A percentile compares a stretch with the other conserved stretches of the same genome.
phyloP scores from a whole-genome alignment of 129 eudicot species.

The Sambucus nigra region DNA sequence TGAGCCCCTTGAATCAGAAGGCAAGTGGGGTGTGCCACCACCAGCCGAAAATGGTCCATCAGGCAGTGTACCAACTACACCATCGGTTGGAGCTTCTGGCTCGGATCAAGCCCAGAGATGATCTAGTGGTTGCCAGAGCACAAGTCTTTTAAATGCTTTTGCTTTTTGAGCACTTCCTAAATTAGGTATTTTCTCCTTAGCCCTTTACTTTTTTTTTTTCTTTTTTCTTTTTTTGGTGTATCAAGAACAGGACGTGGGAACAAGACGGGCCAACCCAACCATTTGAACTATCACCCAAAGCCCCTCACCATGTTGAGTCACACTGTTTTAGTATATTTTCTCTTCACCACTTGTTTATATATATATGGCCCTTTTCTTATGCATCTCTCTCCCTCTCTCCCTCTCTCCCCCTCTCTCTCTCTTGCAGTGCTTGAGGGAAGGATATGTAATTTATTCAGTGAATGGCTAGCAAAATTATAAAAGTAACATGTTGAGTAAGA shows the following conservation, averaged over 20 bases:
- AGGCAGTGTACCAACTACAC: conserved; percentile 47
- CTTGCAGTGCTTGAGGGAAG: conserved; percentile 26
- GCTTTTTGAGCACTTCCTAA: conserved; percentile 23
- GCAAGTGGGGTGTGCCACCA: conserved; percentile 75
- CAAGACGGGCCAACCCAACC: too few relatives aligned
- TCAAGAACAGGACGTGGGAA: too few relatives aligned
- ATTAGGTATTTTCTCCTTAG: conserved; percentile 15
- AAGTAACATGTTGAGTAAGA: conserved; percentile 29
- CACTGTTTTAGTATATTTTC: too few relatives aligned
- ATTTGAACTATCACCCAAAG: too few relatives aligned
- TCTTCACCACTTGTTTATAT: background rate
- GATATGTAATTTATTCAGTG: conserved; percentile 25
- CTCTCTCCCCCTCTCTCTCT: background rate
- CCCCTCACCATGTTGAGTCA: too few relatives aligned
- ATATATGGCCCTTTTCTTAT: background rate
- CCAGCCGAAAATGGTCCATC: conserved; percentile 59
- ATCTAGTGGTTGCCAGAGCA: conserved; percentile 19
- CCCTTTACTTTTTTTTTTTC: background rate
- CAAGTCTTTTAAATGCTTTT: conserved; percentile 33
- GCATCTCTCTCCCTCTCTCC: background rate
- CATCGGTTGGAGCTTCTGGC: conserved; percentile 52
- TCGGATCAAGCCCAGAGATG: conserved; percentile 74
- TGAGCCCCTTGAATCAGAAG: conserved; percentile 96
- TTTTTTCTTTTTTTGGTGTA: too few relatives aligned
- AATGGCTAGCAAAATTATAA: conserved; percentile 21